Conservation (phyloP, 768 basidiomycete genomes). For the Mycena chlorophos region DNA sequence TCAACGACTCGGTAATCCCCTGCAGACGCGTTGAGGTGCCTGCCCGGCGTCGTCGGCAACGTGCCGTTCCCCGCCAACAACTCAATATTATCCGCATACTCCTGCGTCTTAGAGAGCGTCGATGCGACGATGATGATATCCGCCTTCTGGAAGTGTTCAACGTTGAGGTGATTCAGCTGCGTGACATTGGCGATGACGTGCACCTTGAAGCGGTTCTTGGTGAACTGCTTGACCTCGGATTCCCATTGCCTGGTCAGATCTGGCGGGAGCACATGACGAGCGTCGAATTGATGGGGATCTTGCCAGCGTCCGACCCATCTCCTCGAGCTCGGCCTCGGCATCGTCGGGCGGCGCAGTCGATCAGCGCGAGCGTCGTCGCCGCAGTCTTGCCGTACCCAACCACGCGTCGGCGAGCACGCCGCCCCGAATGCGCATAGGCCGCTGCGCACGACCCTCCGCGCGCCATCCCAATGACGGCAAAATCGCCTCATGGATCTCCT, state of each 20-base stretch:
- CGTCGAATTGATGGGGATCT: constrained; percentile 78
- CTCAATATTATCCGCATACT: constrained; percentile 76
- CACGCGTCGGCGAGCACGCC: constrained; percentile 94
- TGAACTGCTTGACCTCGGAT: constrained; percentile 85
- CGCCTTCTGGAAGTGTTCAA: constrained; percentile 74
- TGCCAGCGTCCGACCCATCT: constrained; percentile 53
- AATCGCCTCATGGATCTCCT: constrained; percentile 91
- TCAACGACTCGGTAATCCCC: constrained; percentile 55
- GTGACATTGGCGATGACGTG: constrained; percentile 66
- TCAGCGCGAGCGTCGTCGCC: constrained; percentile 86
- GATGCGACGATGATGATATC: constrained; percentile 87
- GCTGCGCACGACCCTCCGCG: constrained; percentile 86
- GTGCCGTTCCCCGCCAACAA: constrained; percentile 66
- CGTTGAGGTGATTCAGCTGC: constrained; percentile 69
- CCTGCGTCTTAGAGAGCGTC: constrained; percentile 77
- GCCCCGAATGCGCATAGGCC: constrained; percentile 74
- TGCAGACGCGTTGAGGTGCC: constrained; percentile 89
- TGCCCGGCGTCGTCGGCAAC: constrained; percentile 75
- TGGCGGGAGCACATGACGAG: constrained; percentile 84
- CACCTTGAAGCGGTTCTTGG: constrained; percentile 59
- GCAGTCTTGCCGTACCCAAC: constrained; percentile 98
- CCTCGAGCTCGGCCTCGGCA: constrained; percentile 58
- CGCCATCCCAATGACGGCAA: constrained; percentile 88
- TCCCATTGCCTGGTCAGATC: constrained; percentile 91
- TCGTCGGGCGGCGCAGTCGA: constrained; percentile 67